Base-by-base conservation (phyloP, 2,329 filamentous ascomycete genomes). In the Trichoderma asperellum region DNA sequence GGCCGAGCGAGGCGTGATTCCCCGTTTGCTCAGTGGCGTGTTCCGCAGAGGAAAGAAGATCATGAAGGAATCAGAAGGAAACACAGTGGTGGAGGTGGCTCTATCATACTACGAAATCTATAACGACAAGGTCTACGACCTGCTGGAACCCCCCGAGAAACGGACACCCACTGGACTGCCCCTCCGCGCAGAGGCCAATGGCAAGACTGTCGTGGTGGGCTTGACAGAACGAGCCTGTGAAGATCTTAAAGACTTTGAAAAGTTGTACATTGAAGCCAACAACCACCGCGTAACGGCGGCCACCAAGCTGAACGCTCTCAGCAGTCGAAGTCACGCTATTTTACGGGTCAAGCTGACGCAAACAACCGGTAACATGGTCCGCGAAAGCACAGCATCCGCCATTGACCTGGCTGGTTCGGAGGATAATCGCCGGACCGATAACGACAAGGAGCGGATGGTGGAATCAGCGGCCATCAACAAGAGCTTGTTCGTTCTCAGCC, bases 401-500 rank as follows among this genome's bases (percentile, higher is more conserved):
- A 98, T 98, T 79, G 95, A 98, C 81, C 85, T 98, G 74, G 95
- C 95, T 68, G 95, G 95, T 52, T 97, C 94, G 1, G 96, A 98
- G 80, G 95, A 98, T 80, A 98, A 98, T 78, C 88, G 95, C 60
- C 86, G 95, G 61, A 98, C 95, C 0, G 95, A 97, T 64, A 98
- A 98, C 79, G 93, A 91, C 75, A 96, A 94, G 78, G 94, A 97
- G 79, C 87, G 95, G 32, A 84, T 98, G 77, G 88, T 97, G n/a
- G 95, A 98, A 80, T 97, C 94, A 49, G 94, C 95, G 0, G 95
- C 93, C 76, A 98, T 98, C 84, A 98, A 98, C 86, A 98, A 97
- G 83, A 96, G 93, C 72, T 85, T 98, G 7, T 98, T 98, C 76
- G 94, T 97, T 21, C 83, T 98, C 60, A 95, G 93, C 55, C 94